phyloP scores from a whole-genome alignment of 108 stramenopile genomes.

The Chaetoceros tenuissimus region DNA sequence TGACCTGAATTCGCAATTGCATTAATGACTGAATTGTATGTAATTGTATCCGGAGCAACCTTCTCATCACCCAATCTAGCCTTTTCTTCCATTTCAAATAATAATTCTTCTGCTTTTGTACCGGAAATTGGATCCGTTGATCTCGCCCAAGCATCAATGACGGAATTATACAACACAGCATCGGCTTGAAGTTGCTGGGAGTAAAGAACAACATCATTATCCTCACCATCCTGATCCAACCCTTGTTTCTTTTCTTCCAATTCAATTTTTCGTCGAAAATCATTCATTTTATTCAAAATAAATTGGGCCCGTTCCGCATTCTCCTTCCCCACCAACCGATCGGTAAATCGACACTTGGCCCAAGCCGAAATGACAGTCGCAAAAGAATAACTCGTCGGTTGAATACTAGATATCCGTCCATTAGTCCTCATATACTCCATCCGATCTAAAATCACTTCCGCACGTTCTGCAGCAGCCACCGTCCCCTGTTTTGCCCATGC shows the following conservation, averaged over 20 bases:
- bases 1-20: conserved; percentile 26
- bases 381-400: conserved; percentile 16
- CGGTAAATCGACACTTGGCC: conserved; percentile 5
- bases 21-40: conserved; percentile 59
- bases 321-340: conserved; percentile 16
- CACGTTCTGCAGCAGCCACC: conserved; percentile 7
- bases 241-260: conserved; percentile 1
- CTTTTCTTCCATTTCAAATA: conserved; percentile 40
- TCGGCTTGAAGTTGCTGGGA: conserved; percentile 28
- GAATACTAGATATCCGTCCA: background rate
- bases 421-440: conserved; percentile 8
- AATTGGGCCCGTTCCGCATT: conserved; percentile 45
- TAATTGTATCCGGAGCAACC: conserved; percentile 44
- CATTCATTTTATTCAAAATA: conserved; percentile 49
- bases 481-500: conserved; percentile 17
- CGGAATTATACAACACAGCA: conserved; percentile 45
- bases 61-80: conserved; percentile 22
- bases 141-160: conserved; percentile 40
- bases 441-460: conserved; percentile 17
- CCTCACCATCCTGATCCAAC: conserved; percentile 31
- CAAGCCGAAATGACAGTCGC: conserved; percentile 30
- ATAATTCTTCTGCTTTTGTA: conserved; percentile 32
- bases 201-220: conserved; percentile 21
- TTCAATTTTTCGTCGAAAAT: conserved; percentile 10
- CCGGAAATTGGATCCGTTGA: conserved; percentile 33